A percentile compares a stretch with the other conserved stretches of the same genome.
phyloP scores from a whole-genome alignment of 23 red algal species.

The Cyanidium caldarium region DNA sequence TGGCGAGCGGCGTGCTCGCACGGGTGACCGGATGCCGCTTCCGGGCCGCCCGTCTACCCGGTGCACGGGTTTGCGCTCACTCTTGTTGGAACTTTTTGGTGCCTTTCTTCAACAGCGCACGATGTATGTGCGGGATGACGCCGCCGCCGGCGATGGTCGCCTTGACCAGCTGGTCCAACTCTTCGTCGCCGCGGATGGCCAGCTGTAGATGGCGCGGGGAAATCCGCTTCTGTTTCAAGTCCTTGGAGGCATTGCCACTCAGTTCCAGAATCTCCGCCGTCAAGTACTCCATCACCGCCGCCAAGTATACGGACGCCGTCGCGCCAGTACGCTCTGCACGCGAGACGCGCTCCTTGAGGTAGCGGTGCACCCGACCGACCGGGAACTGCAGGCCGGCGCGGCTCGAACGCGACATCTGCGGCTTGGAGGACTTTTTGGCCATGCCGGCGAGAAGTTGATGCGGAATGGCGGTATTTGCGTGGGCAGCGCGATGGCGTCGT shows the following conservation, averaged over 20 bases:
- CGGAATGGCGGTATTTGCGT: too few species aligned
- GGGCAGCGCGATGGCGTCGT: too few species aligned
- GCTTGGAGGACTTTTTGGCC: not conserved
- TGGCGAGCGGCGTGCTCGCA: too few species aligned
- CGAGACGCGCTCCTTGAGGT: slow-evolving; percentile 52
- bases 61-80: too few species aligned
- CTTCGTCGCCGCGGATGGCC: slow-evolving; percentile 81
- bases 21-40: too few species aligned
- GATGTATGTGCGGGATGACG: slow-evolving; percentile 82
- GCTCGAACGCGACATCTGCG: slow-evolving; percentile 32
- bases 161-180: slow-evolving; percentile 69
- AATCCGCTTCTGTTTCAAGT: slow-evolving; percentile 67
- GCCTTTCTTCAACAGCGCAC: slow-evolving; percentile 27
- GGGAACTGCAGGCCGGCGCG: slow-evolving; percentile 74
- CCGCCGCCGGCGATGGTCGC: slow-evolving; percentile 87
- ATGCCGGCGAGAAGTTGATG: too few species aligned
- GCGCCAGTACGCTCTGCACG: slow-evolving; percentile 58
- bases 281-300: slow-evolving; percentile 80
- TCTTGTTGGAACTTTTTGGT: slow-evolving; percentile 11
- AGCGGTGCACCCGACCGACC: slow-evolving; percentile 73
- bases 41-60: too few species aligned
- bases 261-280: slow-evolving; percentile 89
- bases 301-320: slow-evolving; percentile 80
- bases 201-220: slow-evolving; percentile 74
- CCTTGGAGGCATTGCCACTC: slow-evolving; percentile 71